Percentiles rank a stretch among this genome's conserved stretches.
Conservation (phyloP, 305 asterid genomes). For the Fraxinus baroniana region DNA sequence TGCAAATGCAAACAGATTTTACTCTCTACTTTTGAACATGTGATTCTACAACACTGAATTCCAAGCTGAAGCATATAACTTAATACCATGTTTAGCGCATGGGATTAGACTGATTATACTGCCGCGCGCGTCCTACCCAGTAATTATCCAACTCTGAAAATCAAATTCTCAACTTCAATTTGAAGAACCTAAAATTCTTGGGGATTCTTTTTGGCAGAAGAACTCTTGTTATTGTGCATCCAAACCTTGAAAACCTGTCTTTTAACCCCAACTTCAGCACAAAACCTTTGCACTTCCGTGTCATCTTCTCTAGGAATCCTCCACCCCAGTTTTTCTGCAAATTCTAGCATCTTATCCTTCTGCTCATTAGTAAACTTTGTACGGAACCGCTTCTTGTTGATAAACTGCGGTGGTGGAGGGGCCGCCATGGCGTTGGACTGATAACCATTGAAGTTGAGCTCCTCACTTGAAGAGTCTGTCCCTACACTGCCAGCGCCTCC, state of each 20-base stretch:
- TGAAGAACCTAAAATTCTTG: constrained; percentile 26
- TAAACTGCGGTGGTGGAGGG: constrained; percentile 56
- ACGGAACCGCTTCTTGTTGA: constrained; percentile 62
- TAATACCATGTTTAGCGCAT: neutral
- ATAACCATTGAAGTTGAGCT: constrained; percentile 61
- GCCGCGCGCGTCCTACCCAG: neutral
- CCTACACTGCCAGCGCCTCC: constrained; percentile 36
- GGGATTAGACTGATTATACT: neutral
- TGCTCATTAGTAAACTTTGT: constrained; percentile 78
- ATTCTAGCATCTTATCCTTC: constrained; percentile 86
- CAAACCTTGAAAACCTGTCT: constrained; percentile 96
- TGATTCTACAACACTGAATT: constrained; percentile 15
- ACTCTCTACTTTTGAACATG: neutral
- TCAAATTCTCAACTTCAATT: neutral
- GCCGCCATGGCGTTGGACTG: constrained; percentile 38
- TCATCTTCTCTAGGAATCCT: constrained; percentile 93
- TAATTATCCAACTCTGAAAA: neutral
- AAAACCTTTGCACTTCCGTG: constrained; percentile 74
- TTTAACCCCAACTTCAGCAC: constrained; percentile 80
- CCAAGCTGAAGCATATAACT: neutral
- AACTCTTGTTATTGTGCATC: constrained; percentile 89
- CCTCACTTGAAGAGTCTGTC: constrained; percentile 89
- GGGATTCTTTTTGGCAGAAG: constrained; percentile 49
- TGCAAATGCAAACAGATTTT: constrained; percentile 18
- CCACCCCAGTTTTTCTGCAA: constrained; percentile 93